These are phyloP conservation scores for Cucurbita ficifolia DNA, from an alignment of 306 rosid species.

Conservation along the genomic window DNA sequence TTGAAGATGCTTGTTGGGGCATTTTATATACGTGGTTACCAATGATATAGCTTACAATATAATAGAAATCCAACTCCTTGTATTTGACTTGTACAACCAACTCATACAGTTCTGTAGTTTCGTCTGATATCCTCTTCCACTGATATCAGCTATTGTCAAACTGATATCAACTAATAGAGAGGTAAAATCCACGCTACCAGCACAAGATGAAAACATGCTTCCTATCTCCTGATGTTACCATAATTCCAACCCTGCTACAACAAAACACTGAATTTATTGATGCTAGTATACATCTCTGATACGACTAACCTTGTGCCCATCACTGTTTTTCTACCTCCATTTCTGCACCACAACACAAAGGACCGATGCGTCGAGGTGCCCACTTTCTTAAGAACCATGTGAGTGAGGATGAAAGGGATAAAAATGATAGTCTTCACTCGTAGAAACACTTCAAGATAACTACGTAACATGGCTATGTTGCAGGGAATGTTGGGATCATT, in stretches of 20 bases:
- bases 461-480: too few relatives aligned
- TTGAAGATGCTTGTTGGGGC: neutral
- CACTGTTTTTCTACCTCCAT: constrained; percentile 48
- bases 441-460: too few relatives aligned
- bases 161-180: neutral
- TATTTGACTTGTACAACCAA: neutral
- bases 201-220: constrained; percentile 18
- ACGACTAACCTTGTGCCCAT: constrained; percentile 35
- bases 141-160: neutral
- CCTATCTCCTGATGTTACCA: neutral
- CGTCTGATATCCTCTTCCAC: neutral
- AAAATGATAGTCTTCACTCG: too few relatives aligned
- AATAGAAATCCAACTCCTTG: neutral
- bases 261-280: neutral
- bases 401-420: too few relatives aligned
- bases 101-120: neutral
- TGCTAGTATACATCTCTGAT: constrained; percentile 46
- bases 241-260: neutral
- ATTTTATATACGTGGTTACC: neutral
- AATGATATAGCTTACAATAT: neutral
- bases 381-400: too few relatives aligned
- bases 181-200: constrained; percentile 53
- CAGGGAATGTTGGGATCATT: too few relatives aligned
- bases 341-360: too few relatives aligned
- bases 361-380: too few relatives aligned